phyloP scores from a whole-genome alignment of 2,329 filamentous ascomycete species.

The Alternaria arborescens region DNA sequence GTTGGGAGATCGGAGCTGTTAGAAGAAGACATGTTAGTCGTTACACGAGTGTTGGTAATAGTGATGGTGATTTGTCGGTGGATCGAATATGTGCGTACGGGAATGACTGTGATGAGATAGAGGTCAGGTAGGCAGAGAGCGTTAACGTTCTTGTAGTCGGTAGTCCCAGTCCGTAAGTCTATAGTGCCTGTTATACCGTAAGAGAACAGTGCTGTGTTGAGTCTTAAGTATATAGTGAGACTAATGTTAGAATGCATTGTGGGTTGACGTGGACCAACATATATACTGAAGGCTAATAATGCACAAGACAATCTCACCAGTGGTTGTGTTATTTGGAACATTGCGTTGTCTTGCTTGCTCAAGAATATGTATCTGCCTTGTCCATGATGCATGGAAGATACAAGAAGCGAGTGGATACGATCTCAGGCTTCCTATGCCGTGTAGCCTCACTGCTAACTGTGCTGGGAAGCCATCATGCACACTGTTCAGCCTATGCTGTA shows the following conservation, averaged over 20 bases:
- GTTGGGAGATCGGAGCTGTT: neutral
- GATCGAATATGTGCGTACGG: too few relatives aligned
- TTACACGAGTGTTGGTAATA: neutral
- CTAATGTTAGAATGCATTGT: neutral
- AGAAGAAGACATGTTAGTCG: neutral
- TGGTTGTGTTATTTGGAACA: neutral
- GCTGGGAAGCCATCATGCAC: neutral
- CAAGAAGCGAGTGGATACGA: neutral
- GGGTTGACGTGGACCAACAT: too few relatives aligned
- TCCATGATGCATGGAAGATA: neutral
- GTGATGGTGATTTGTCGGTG: neutral
- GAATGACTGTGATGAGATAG: neutral
- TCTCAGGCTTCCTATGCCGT: neutral
- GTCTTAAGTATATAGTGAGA: neutral
- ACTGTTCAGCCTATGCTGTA: neutral
- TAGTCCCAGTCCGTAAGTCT: neutral
- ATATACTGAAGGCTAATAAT: neutral
- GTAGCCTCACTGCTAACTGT: neutral
- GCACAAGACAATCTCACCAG: neutral
- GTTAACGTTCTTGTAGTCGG: neutral
- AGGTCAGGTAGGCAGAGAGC: neutral
- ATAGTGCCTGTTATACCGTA: neutral
- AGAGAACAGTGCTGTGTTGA: neutral
- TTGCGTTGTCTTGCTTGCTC: neutral
- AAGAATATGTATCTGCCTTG: neutral